Percentiles rank a stretch among this genome's conserved stretches.
These are phyloP conservation scores for Leccinum proliferum DNA, from an alignment of 1,284 basidiomycete genomes.

Conservation along the genomic window DNA sequence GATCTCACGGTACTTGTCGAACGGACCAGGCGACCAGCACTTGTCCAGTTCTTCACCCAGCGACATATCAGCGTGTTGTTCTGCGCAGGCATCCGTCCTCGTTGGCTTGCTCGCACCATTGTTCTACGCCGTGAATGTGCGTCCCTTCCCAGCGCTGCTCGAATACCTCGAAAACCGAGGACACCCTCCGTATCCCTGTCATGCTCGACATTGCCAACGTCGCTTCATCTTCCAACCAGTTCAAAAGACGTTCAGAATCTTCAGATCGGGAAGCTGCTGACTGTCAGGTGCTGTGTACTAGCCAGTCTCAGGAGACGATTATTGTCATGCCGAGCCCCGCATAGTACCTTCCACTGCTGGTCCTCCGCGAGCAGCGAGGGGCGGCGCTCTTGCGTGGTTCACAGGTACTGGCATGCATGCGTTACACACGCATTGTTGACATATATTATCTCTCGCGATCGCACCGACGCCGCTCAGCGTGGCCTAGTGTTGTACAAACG, in stretches of 20 bases:
- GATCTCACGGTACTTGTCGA: slow-evolving; percentile 74
- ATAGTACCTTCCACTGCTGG: slow-evolving; percentile 55
- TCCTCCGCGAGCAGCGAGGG: slow-evolving; percentile 78
- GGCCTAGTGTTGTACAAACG: too few species aligned
- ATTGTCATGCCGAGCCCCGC: slow-evolving; percentile 68
- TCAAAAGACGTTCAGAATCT: slow-evolving; percentile 67
- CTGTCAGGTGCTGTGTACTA: slow-evolving; percentile 81
- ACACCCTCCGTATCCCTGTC: slow-evolving; percentile 83
- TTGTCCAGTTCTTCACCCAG: slow-evolving; percentile 73
- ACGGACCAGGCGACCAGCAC: slow-evolving; percentile 47
- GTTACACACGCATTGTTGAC: slow-evolving; percentile 81
- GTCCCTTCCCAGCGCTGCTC: slow-evolving; percentile 74
- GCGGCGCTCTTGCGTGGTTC: slow-evolving; percentile 82
- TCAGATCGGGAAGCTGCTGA: slow-evolving; percentile 79
- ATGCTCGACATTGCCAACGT: slow-evolving; percentile 87
- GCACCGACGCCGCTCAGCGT: slow-evolving; percentile 28
- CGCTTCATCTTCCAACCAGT: slow-evolving; percentile 73
- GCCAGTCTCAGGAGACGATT: slow-evolving; percentile 93
- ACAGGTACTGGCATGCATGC: slow-evolving; percentile 77
- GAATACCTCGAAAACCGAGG: slow-evolving; percentile 79
- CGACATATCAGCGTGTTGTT: slow-evolving; percentile 84
- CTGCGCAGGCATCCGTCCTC: slow-evolving; percentile 71
- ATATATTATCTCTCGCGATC: slow-evolving; percentile 65
- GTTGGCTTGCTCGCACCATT: slow-evolving; percentile 77
- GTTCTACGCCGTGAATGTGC: slow-evolving; percentile 74